Base-by-base conservation (phyloP, 139 green algal species). In the Micractinium sp. region DNA sequence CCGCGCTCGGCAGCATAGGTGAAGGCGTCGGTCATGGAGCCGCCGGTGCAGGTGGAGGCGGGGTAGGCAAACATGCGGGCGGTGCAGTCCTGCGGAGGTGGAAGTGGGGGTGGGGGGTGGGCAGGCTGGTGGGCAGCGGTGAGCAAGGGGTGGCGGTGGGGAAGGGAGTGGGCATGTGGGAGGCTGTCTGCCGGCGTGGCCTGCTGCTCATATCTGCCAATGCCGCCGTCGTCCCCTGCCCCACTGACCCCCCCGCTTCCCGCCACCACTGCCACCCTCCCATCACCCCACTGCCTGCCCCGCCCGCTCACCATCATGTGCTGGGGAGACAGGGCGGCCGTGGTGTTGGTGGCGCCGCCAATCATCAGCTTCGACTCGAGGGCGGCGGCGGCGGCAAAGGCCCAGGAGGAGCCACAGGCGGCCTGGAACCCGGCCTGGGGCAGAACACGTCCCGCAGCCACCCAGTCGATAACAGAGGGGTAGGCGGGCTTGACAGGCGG, bases 371-470 rank as follows among this genome's bases (percentile, higher is more conserved):
- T 39, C 27, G 53, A 85, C 80, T 85, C 80, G 80, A 85, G 47
- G 47, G 80, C 80, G 47, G 47, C 80, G 80, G 80, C 80, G 80
- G 53, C 80, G 53, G 80, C 80, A 85, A 85, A 85, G 31, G 80
- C 80, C 31, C 53, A 85, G 47, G 47, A 47, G 16, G 53, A 41
- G 80, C 38, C 79, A 29, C 79, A 84, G 35, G 31, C 27, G 79
- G 27, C 13, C 79, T 84, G 79, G 79, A 66, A 69, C 1, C 22
- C 47, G 31, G 38, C 22, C 38, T 60, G 38, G 76, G 76, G 76
- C 76, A 82, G 76, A 36, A 82, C 76, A 41, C 36, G 39, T 25
- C 79, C 79, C 27, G 79, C 79, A 47, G 27, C 29, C 18, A 39
- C 22, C 79, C 79, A 84, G 79, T 84, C 36, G 79, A 67, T 36